Base-by-base conservation (phyloP, 1,139 yeast species). In the Blastobotrys ciferrii region DNA sequence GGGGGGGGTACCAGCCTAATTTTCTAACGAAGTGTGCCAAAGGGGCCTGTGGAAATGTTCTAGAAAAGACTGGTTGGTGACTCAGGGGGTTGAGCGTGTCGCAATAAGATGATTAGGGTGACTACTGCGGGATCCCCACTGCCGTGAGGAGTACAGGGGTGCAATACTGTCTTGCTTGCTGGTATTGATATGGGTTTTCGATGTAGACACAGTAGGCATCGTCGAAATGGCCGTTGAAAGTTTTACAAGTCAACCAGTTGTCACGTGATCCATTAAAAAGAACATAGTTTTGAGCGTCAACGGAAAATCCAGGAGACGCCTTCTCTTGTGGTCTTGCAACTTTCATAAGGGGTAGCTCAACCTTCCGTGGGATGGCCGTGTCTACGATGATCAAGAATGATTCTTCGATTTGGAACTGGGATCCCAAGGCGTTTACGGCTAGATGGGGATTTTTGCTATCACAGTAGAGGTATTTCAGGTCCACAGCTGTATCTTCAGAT, bases 401-500 rank as follows among this genome's bases (percentile, higher is more conserved):
- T 3, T 36, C 28, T 3, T 36, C 5, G 13, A 36, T n/a, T 3
- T 18, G 6, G 28, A 36, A 36, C 12, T 18, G 11, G 28, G 11
- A 36, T 17, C 28, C 40, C 12, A 36, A 19, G 12, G 3, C 40
- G 28, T 23, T 18, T 4, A 36, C 28, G n/a, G 25, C 18, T 4
- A 36, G 40, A 13, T 36, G 18, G 6, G 25, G 28, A 28, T 36
- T 19, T 7, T 11, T 36, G n/a, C n/a, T 3, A 13, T 19, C 12
- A 4, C 28, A 23, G 12, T 36, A 36, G 40, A 36, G 40, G 14
- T 36, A 36, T 36, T 36, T 36, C 4, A 6, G 14, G 12, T 36
- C 14, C 4, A 36, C 17, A 11, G 40, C 14, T 11, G 40, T 19
- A 23, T 19, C 28, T 6, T 36, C 28, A 12, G 40, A 7, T 15